Evolutionary conservation across 208 protist genomes (phyloP).

Genomic region (Leptomonas pyrrhocoris): DNA sequence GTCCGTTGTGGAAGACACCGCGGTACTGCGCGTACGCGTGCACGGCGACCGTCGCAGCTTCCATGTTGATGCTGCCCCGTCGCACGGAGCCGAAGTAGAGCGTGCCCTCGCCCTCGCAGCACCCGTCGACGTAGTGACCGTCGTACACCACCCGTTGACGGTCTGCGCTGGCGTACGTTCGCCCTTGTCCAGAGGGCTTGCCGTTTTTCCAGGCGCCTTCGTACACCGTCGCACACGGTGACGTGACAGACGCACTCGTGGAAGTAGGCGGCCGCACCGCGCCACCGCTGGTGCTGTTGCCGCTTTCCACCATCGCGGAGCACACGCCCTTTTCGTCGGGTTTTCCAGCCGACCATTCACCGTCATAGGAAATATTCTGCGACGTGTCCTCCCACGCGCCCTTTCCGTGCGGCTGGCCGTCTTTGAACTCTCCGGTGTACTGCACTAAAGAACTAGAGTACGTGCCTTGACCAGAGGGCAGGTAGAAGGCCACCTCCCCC

Average conservation of each 20-base stretch:
- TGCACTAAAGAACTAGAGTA: slow-evolving; percentile 36
- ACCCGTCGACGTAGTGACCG: slow-evolving; percentile 61
- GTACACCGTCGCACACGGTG: slow-evolving; percentile 33
- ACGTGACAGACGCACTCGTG: neutral
- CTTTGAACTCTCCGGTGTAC: slow-evolving; percentile 65
- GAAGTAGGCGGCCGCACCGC: no score
- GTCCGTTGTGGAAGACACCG: slow-evolving; percentile 47
- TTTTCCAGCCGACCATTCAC: slow-evolving; percentile 57
- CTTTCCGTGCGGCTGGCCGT: slow-evolving; percentile 50
- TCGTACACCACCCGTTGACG: slow-evolving; percentile 45
- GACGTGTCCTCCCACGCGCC: slow-evolving; percentile 47
- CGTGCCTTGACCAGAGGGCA: slow-evolving; percentile 58
- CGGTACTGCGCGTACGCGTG: slow-evolving; percentile 39
- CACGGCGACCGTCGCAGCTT: slow-evolving; percentile 1
- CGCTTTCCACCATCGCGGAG: slow-evolving; percentile 3
- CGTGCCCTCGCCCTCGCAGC: slow-evolving; percentile 58
- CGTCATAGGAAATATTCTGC: slow-evolving; percentile 49
- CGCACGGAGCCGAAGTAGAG: slow-evolving; percentile 26
- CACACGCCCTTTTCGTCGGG: slow-evolving; percentile 68
- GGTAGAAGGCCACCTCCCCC: slow-evolving; percentile 44
- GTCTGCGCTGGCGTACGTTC: slow-evolving; percentile 14
- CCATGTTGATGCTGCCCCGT: neutral
- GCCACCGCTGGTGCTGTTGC: neutral
- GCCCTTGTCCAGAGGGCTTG: slow-evolving; percentile 46
- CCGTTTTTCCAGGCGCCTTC: slow-evolving; percentile 64